phyloP scores from a whole-genome alignment of 345 rosid genomes.

The Heritiera fomes region DNA sequence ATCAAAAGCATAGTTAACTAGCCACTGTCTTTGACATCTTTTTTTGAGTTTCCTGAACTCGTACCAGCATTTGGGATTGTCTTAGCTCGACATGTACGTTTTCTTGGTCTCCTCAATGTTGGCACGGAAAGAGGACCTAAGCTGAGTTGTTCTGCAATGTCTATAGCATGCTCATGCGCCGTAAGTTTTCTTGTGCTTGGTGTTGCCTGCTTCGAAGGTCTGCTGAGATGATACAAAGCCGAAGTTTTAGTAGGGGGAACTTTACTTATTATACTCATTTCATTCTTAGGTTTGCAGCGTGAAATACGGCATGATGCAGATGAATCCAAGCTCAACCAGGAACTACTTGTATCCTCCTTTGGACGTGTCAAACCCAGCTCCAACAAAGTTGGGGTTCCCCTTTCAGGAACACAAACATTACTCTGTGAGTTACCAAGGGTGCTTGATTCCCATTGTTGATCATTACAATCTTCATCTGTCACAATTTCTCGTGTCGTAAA shows the following conservation, averaged over 20 bases:
- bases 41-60: slow-evolving; percentile 30
- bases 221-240: slow-evolving; percentile 36
- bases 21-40: slow-evolving; percentile 17
- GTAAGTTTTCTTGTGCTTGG: slow-evolving; percentile 30
- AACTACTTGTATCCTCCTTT: slow-evolving; percentile 48
- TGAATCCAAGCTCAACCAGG: slow-evolving; percentile 83
- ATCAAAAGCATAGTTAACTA: not conserved
- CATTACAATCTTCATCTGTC: slow-evolving; percentile 34
- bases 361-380: slow-evolving; percentile 36
- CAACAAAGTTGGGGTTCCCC: slow-evolving; percentile 30
- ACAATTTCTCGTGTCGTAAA: slow-evolving; percentile 29
- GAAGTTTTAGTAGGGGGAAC: slow-evolving; percentile 26
- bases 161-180: slow-evolving; percentile 37
- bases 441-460: slow-evolving; percentile 25
- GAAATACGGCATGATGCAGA: slow-evolving; percentile 36
- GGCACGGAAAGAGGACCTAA: slow-evolving; percentile 49
- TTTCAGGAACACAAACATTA: slow-evolving; percentile 21
- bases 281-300: slow-evolving; percentile 35
- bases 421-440: slow-evolving; percentile 8
- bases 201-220: slow-evolving; percentile 48
- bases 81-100: slow-evolving; percentile 42
- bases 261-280: slow-evolving; percentile 28
- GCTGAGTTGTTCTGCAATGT: slow-evolving; percentile 46
- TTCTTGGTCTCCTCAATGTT: slow-evolving; percentile 51
- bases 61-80: slow-evolving; percentile 34